Base-by-base conservation (phyloP, 495 filamentous ascomycete genomes). In the Aspergillus sclerotioniger region DNA sequence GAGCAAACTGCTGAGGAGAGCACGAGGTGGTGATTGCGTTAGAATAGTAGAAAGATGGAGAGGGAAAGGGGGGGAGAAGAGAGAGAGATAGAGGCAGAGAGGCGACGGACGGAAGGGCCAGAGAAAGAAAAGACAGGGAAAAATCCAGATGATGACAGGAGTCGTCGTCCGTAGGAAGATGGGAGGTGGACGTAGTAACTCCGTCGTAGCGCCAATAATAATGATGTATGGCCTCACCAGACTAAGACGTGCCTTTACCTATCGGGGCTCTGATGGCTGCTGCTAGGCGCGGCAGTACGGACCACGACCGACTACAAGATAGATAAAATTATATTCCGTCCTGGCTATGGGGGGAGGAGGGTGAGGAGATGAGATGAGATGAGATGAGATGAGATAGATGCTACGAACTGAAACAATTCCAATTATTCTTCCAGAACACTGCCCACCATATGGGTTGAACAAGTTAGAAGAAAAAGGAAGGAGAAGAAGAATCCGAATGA, bases 121-220 rank as follows among this genome's bases (percentile, higher is more conserved):
- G 51, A 28, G 19, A 19, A 20, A 43, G 51, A 43, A 44, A 53
- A 53, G 33, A 15, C 51, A 56, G 28, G 20, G 20, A 28, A 28
- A 50, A 50, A n/a, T 31, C 28, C 47, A 50, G 44, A n/a, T 12
- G 28, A 50, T 50, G 47, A 50, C 25, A 25, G 25, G 25, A 25
- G 25, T 25, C 25, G 25, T 25, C 25, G 25, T 25, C 25, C 2
- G 25, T 25, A 25, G 25, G 25, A 25, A 25, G 25, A 41, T 12
- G 12, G n/a, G 37, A 12, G n/a, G 37, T n/a, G n/a, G 37, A 15
- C 37, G 37, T 15, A 41, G 37, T 41, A 41, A 41, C 37, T 41
- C 47, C 47, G 47, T 50, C n/a, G 21, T 50, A 32, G 31, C 28
- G 31, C 47, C 47, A 50, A 50, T 50, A 25, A 50, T 50, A 50